Evolutionary conservation across 192 early-diverging fungal genomes (phyloP), one percentile per base, ranked within the genome.

Genomic region (Linnemannia zychae): DNA sequence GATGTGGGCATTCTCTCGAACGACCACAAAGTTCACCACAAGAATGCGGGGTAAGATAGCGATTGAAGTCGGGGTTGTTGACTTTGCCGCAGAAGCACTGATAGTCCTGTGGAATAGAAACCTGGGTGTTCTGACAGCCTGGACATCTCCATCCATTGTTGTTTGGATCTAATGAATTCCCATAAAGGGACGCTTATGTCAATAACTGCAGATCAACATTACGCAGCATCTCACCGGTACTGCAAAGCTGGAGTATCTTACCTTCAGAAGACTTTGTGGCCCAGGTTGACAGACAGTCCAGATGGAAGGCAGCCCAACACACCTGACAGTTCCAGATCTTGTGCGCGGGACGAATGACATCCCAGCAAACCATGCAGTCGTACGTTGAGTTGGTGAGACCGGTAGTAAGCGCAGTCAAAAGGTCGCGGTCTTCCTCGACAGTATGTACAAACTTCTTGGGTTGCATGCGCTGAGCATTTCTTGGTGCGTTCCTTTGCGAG

Each of bases 321-420:
- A 87, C 87, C 81, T 92, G 88, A 89, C 98, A 99, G 60, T 90
- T 92, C 98, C 98, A 99, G 12, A 93, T 92, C 38, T 88, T 88
- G 82, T 98, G 91, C 9, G 89, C 90, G 16, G 87, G 90, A 60
- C 91, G 89, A 67, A 99, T 90, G 24, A 88, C 87, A 88, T 99
- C 97, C 91, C 94, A 97, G 88, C 98, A 99, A 13, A 99, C 93
- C 97, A 98, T 97, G 89, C 98, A 99, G 78, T 99, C 97, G 88
- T 98, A 98, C 0, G 92, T 88, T 17, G 92, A 91, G 44, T 87
- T 92, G 24, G 85, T 90, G 66, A 98, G 89, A 40, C 91, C 92
- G 60, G 91, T 87, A 2, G 92, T 91, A 36, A 97, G 87, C 13
- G 92, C 89, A 6, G 88, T 89, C 72, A 93, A 84, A 46, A 97